Evolutionary conservation across 495 filamentous ascomycete genomes (phyloP), one percentile per base, ranked within the genome.

Genomic region (Annulohypoxylon stygium): DNA sequence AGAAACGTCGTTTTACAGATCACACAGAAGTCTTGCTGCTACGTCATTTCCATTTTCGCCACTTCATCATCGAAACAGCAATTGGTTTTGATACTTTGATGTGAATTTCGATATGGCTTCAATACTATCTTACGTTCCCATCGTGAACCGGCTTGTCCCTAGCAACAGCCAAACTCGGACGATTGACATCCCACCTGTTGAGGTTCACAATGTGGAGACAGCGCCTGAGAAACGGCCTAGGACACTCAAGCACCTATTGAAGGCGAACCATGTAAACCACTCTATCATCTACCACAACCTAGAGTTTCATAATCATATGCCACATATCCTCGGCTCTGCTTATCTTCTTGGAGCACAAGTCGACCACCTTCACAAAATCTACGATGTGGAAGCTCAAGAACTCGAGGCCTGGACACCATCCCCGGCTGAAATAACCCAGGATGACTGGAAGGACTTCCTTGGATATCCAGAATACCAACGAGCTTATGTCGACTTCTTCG

Each of bases 401-500:
- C 83, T 97, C 3, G 93, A 95, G 51, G 86, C 89, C n/a, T 99
- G 96, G 96, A 77, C 81, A 26, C 91, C 95, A 73, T 92, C 93
- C 0, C 96, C 96, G 0, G 88, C 90, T 0, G 95, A 98, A 79
- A 88, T 99, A 50, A 87, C 89, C 18, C 81, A 88, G 65, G 86
- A 91, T 48, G 96, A 98, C 77, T 98, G 97, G 97, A 86, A 91
- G 74, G 90, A 93, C 64, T 94, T 88, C 79, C 78, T 98, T 18
- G 93, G 94, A 41, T 86, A 93, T 73, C 83, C 87, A 76, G 84
- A 85, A 83, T 97, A 97, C 78, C 92, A 99, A 77, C 86, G 97
- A 33, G 94, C 95, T 3, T 98, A 90, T 76, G 82, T 98, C 18
- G 93, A 98, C 78, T 97, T 94, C 75, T 98, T 96, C 75, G 95